Base-by-base conservation (phyloP, 2,329 filamentous ascomycete species). In the Volutella citrinella region DNA sequence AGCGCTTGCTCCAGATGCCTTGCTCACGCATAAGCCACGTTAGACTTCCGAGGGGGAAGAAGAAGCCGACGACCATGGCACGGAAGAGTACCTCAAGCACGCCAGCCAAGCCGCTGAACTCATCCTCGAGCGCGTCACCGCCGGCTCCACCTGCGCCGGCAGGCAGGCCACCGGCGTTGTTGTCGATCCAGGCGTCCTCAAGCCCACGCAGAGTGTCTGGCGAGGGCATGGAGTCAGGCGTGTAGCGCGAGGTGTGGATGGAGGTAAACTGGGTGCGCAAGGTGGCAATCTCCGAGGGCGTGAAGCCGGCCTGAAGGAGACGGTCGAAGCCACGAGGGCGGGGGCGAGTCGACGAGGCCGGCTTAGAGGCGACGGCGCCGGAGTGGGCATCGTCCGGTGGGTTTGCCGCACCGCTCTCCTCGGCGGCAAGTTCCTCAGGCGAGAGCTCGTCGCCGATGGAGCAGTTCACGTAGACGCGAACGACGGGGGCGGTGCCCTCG, bases 111-210 rank as follows among this genome's bases (percentile, higher is more conserved):
- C 69, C 72, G 22, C 73, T 71, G 5, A 71, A 68, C 17, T 69
- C 68, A 20, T 73, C 67, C 45, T 71, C 70, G 2, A 54, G 31
- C 2, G 59, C 49, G 14, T 38, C 66, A 54, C 43, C 59, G 50
- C 40, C 60, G 45, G 61, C 58, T 22, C 20, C 20, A 12, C 9
- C 20, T 54, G 43, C 59, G 51, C 40, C 60, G 45, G 61, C 58
- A 33, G 64, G 63, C 38, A 68, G 53, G 15, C 56, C 63, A 21
- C 61, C 60, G 15, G 59, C 66, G 21, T 79, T 80, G 35, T 78
- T 77, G 51, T 97, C 91, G 43, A 97, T 84, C 91, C 91, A 97
- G 10, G 80, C 71, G 54, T 97, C 91, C 60, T 97, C 91, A 56
- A 96, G 75, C 15, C 76, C 70, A 11, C 87, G 80, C 50, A 96